Evolutionary conservation across 306 rosid genomes (phyloP), one percentile per base, ranked within the genome.

Genomic region (Quercus agrifolia): DNA sequence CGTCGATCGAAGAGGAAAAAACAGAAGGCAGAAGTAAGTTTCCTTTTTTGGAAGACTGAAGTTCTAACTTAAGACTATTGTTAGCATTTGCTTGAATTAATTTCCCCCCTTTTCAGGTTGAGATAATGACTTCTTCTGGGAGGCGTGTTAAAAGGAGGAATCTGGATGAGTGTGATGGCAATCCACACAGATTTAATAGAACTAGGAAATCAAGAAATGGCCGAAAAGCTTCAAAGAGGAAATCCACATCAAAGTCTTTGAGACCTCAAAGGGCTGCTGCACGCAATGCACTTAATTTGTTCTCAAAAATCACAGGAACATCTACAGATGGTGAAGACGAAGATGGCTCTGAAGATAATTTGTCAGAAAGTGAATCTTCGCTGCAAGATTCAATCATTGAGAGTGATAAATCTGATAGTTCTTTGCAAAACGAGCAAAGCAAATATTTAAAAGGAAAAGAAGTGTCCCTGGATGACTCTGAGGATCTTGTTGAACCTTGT

Each of bases 251-350:
- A 64, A 92, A 92, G 88, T 87, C 96, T 72, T 86, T 90, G 76
- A 89, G 99, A 85, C 99, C 99, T 77, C 97, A 79, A 88, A 89
- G 99, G 81, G 97, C 92, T 80, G 98, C 99, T 51, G 99, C 99
- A 51, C 94, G 92, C 75, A 93, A 96, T 79, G 99, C 98, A 46
- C 93, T 92, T 58, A 85, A 80, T 81, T 81, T 93, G 79, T 90
- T 96, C 78, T 93, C 98, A 31, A 93, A 89, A 87, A 88, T 96
- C 80, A 89, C 92, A 2, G 97, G 97, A 69, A 85, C 90, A 17
- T 89, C 90, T 79, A 83, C 91, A 51, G 99, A 88, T 79, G 92
- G 85, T 67, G 99, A 93, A 86, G 91, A 83, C 79, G 98, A 96
- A 75, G 91, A 91, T 78, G 92, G 87, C 79, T 80, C 79, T 11